Evolutionary conservation across 257 asterid genomes (phyloP), one percentile per base, ranked within the genome.

Genomic region (Lycium barbarum): DNA sequence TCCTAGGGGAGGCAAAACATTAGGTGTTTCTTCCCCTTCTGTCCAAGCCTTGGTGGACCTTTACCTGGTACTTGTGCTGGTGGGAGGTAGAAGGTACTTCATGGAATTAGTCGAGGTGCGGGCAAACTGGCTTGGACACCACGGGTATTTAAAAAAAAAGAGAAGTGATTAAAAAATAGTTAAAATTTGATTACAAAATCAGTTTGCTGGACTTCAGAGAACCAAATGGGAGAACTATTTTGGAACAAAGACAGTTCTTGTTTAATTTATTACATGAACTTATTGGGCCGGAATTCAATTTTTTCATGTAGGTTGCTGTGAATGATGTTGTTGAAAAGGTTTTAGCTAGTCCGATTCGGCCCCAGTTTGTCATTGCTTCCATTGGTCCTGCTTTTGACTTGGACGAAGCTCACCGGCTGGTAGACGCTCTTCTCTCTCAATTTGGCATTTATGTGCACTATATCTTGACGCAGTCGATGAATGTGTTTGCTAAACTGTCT

Each of bases 301-400:
- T 76, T 26, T 12, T 70, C 55, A 54, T 13, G 65, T 85, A 96
- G 99, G 91, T 83, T 83, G 98, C 98, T 88, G 94, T 96, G 88
- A 85, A 86, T 81, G 99, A 94, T 89, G 98, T 90, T 54, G 9
- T 92, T 53, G 93, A 90, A 71, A 91, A 94, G 89, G 98, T 96
- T 84, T 88, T 94, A 70, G 89, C 90, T 6, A 87, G 88, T 87
- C 97, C 98, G 6, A 90, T 91, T 82, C 95, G 93, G 55, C 99
- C 99, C n/a, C 97, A 96, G 84, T 96, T 96, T 65, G 97, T 90
- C n/a, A 84, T 94, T 73, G 99, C 91, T 33, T 92, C 95, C 5
- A 71, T 93, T 84, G 91, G 95, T 51, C 95, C 97, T 65, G 45
- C 68, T 20, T 92, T 89, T 81, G 57, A 82, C 91, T 84, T 91